Base-by-base conservation (phyloP, 768 basidiomycete species). In the Amanita subjunquillea region DNA sequence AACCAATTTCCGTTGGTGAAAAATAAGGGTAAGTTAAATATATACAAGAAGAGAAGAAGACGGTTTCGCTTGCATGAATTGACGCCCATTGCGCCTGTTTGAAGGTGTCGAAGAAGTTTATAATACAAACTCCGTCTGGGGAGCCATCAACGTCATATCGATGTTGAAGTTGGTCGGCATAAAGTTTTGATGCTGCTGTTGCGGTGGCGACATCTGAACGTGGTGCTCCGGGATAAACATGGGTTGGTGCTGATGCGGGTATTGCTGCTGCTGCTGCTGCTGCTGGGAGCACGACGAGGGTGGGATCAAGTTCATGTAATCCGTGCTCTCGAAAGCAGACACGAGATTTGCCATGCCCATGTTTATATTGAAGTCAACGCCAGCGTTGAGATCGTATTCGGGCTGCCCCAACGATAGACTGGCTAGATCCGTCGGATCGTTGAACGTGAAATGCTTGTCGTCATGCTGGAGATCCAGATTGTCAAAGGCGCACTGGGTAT, bases 281-380 rank as follows among this genome's bases (percentile, higher is more conserved):
- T 17, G 17, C 22, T 48, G 47, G 7, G 47, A 17, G 23, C 47
- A 48, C 20, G 47, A 15, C 13, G 47, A 48, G 6, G 39, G 50
- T 10, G 17, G 1, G 6, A 51, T 20, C 23, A 51, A 10, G n/a
- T 37, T 30, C 20, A 43, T 20, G 29, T 32, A 51, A 6, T 43
- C 27, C 29, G 41, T 34, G 15, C 13, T 41, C 3, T 23, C 40
- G 22, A 30, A 43, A 34, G 29, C 41, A 3, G 50, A 12, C 2
- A 51, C 40, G 3, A 50, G 13, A 17, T 23, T 20, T 4, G 6
- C 27, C 50, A 51, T 51, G 10, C 22, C 29, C 50, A 51, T 43
- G 41, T 51, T 10, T 9, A 51, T 32, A 40, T 34, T 34, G 17
- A 51, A n/a, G 41, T 39, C 50, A 51, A 30, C 50, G 41, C 50